Percentiles rank a stretch among this genome's conserved stretches.
phyloP scores from a whole-genome alignment of 2,329 filamentous ascomycete genomes.

The Aquanectria penicillioides region DNA sequence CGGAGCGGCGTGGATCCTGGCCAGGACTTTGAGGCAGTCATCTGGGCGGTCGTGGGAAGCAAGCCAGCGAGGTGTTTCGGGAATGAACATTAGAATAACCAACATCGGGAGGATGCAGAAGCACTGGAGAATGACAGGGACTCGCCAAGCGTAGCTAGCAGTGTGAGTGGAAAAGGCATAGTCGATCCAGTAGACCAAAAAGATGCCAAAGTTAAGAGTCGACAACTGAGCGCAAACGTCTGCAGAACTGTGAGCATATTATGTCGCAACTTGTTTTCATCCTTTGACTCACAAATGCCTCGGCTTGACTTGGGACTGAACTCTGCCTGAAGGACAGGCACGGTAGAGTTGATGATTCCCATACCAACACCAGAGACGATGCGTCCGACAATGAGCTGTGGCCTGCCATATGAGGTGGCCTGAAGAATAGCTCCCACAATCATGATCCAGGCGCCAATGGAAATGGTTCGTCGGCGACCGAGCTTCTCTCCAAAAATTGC shows the following conservation, averaged over 20 bases:
- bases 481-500: conserved; percentile 55
- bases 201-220: conserved; percentile 58
- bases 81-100: conserved; percentile 49
- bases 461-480: conserved; percentile 55
- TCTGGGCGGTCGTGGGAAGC: conserved; percentile 50
- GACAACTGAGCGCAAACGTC: conserved; percentile 58
- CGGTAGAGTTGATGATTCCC: conserved; percentile 57
- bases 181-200: conserved; percentile 58
- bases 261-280: neutral
- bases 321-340: conserved; percentile 56
- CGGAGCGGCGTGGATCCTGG: conserved; percentile 46
- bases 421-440: conserved; percentile 57
- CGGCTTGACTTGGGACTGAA: conserved; percentile 52
- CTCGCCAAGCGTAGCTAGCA: conserved; percentile 50
- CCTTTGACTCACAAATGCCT: conserved; percentile 42
- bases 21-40: conserved; percentile 49
- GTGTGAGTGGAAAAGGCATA: conserved; percentile 50
- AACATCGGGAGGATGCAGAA: conserved; percentile 53
- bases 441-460: conserved; percentile 55
- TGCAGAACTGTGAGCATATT: conserved; percentile 24
- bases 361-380: conserved; percentile 59
- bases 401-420: conserved; percentile 52
- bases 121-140: conserved; percentile 54
- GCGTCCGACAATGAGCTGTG: conserved; percentile 57
- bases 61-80: conserved; percentile 56